A percentile compares a stretch with the other conserved stretches of the same genome.
Conservation (phyloP, 306 rosid genomes). For the Prunus davidiana region DNA sequence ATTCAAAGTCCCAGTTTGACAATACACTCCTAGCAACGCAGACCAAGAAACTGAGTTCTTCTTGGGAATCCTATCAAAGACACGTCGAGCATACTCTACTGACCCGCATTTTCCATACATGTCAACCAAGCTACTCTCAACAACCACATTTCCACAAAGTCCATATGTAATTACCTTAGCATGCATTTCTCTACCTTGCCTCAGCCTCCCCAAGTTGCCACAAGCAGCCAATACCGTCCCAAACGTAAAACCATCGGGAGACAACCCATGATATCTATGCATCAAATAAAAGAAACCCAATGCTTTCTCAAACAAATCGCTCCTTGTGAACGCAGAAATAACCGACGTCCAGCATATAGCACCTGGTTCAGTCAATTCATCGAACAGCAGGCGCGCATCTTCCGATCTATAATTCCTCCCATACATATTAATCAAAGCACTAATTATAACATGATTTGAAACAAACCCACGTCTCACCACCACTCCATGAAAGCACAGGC, state of each 20-base stretch:
- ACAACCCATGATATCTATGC: constrained; percentile 46
- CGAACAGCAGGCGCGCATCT: constrained; percentile 59
- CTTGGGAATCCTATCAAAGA: constrained; percentile 61
- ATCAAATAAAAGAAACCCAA: constrained; percentile 45
- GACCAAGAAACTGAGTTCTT: constrained; percentile 75
- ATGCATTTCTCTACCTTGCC: constrained; percentile 70
- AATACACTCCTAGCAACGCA: constrained; percentile 73
- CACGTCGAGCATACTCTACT: constrained; percentile 34
- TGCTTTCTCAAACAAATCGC: constrained; percentile 60
- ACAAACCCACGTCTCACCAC: constrained; percentile 54
- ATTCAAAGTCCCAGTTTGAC: constrained; percentile 65
- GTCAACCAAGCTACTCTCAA: constrained; percentile 84
- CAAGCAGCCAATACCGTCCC: constrained; percentile 72
- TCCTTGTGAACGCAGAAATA: constrained; percentile 59
- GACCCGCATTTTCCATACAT: constrained; percentile 92
- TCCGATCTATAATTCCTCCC: constrained; percentile 41
- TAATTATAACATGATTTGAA: constrained; percentile 39
- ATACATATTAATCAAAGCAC: constrained; percentile 75
- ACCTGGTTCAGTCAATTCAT: constrained; percentile 61
- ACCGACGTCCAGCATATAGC: constrained; percentile 69
- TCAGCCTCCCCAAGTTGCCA: constrained; percentile 65
- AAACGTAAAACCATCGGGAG: constrained; percentile 63
- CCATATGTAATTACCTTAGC: constrained; percentile 56
- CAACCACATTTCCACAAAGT: constrained; percentile 62
- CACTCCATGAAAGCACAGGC: constrained; percentile 53